Base-by-base conservation (phyloP, 139 green algal species). In the Desmodesmus armatus region DNA sequence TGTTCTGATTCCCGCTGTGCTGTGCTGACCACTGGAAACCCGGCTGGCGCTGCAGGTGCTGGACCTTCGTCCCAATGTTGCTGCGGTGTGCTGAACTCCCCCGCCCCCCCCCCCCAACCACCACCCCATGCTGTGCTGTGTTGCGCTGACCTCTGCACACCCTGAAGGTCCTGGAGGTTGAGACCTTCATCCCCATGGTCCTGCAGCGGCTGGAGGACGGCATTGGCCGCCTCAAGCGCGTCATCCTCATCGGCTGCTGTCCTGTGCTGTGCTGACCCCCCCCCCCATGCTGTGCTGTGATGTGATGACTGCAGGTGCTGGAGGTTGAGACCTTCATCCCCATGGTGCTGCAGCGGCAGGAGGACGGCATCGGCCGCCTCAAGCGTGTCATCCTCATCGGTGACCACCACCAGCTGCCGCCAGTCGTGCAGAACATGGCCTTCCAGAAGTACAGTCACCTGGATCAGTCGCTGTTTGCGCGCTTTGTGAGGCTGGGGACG, bases 241-340 rank as follows among this genome's bases (percentile, higher is more conserved):
- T 84, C 35, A 71, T 87, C 25, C 43, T 87, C 29, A 79, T 83
- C 40, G 74, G 83, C 51, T 17, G 51, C 51, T 17, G 15, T 62
- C 51, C n/a, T n/a, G n/a, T n/a, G n/a, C n/a, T n/a, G n/a, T n/a
- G n/a, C n/a, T n/a, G n/a, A n/a, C 15, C 51, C 51, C 51, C 51
- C 51, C 15, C 51, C 51, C 17, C 51, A 62, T 17, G 51, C 51
- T 62, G n/a, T n/a, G n/a, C n/a, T n/a, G n/a, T n/a, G n/a, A n/a
- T n/a, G n/a, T n/a, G n/a, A n/a, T 62, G n/a, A 5, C 37, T 72
- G 17, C 40, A 82, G 76, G 70, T 87, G 69, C 90, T 99, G 87
- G 97, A 99, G 92, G 97, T 99, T 62, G 98, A 99, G 92, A 98
- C 98, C n/a, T 98, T 99, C 90, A 98, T 99, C 74, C 97, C 97